Percentiles rank a stretch among this genome's conserved stretches.
These are phyloP conservation scores for Phaeosphaeria sp. DNA, from an alignment of 2,329 filamentous ascomycete species.

Conservation along the genomic window DNA sequence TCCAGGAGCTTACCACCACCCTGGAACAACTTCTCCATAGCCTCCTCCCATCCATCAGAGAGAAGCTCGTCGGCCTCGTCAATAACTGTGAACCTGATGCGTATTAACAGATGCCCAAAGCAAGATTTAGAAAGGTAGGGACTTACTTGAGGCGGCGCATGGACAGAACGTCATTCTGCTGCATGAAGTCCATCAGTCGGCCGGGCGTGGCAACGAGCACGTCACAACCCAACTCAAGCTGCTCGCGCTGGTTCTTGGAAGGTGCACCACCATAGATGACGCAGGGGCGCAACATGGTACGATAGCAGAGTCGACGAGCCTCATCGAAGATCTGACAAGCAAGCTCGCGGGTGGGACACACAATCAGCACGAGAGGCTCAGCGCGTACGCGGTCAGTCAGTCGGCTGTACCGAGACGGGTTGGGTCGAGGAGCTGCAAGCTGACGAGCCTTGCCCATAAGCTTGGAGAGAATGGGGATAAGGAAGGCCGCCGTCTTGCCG, in stretches of 20 bases:
- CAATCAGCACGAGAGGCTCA: constrained; percentile 85
- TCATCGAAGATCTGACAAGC: constrained; percentile 96
- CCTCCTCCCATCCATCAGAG: constrained; percentile 75
- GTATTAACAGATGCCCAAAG: constrained; percentile 29
- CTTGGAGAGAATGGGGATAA: constrained; percentile 86
- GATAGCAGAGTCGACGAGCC: constrained; percentile 88
- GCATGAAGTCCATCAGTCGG: constrained; percentile 83
- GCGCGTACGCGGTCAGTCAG: constrained; percentile 66
- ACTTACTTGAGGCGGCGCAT: constrained; percentile 77
- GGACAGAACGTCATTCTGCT: constrained; percentile 70
- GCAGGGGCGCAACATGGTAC: constrained; percentile 90
- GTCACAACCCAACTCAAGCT: constrained; percentile 85
- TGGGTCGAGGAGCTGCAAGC: constrained; percentile 78
- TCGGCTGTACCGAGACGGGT: constrained; percentile 62
- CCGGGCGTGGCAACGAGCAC: constrained; percentile 88
- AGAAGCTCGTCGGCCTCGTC: constrained; percentile 97
- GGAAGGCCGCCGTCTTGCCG: constrained; percentile 92
- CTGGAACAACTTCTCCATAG: constrained; percentile 76
- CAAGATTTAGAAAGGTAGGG: not conserved
- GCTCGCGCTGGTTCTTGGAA: constrained; percentile 69
- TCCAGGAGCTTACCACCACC: constrained; percentile 72
- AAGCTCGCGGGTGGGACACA: constrained; percentile 87
- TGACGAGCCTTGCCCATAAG: constrained; percentile 97
- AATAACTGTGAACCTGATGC: constrained; percentile 51
- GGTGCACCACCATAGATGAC: constrained; percentile 88